Evolutionary conservation across 1,284 basidiomycete species (phyloP).

Genomic region (Lentinula novae-zelandiae): DNA sequence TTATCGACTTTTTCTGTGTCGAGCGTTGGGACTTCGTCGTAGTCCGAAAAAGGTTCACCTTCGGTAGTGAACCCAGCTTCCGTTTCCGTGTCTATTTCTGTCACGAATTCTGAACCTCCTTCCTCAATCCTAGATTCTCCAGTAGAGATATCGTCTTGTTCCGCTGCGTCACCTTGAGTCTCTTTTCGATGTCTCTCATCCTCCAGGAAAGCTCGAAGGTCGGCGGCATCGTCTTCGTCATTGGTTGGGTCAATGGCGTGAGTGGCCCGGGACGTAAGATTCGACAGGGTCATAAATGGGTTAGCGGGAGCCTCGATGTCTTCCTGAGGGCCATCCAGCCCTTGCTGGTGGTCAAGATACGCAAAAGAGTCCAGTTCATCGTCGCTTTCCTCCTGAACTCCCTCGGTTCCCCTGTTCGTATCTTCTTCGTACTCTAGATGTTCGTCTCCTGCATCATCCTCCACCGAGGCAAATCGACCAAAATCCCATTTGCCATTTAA

Average conservation of each 20-base stretch:
- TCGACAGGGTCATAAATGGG: conserved; percentile 22
- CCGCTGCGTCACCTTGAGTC: conserved; percentile 34
- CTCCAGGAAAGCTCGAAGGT: conserved; percentile 62
- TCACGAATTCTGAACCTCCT: not conserved
- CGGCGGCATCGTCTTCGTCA: conserved; percentile 54
- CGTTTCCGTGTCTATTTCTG: conserved; percentile 1
- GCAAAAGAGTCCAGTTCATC: conserved; percentile 39
- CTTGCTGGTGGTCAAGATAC: conserved; percentile 16
- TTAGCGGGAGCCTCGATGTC: conserved; percentile 26
- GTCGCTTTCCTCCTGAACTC: conserved; percentile 30
- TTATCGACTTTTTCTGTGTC: not conserved
- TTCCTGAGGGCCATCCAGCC: conserved; percentile 13
- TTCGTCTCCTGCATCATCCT: conserved; percentile 4
- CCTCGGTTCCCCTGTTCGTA: conserved; percentile 28
- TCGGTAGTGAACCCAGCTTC: conserved; percentile 1
- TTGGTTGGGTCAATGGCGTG: conserved; percentile 36
- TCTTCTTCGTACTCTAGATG: conserved; percentile 2
- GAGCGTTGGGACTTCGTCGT: not conserved
- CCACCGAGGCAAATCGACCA: conserved; percentile 38
- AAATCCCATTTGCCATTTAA: conserved; percentile 37
- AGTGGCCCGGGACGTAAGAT: conserved; percentile 27
- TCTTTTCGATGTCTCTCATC: conserved; percentile 52
- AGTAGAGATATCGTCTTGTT: conserved; percentile 2
- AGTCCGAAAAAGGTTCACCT: not conserved
- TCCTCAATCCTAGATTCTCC: not conserved